A percentile compares a stretch with the other conserved stretches of the same genome.
Evolutionary conservation across 495 filamentous ascomycete species (phyloP).

Genomic region (Pseudomonodictys pantanalensis): DNA sequence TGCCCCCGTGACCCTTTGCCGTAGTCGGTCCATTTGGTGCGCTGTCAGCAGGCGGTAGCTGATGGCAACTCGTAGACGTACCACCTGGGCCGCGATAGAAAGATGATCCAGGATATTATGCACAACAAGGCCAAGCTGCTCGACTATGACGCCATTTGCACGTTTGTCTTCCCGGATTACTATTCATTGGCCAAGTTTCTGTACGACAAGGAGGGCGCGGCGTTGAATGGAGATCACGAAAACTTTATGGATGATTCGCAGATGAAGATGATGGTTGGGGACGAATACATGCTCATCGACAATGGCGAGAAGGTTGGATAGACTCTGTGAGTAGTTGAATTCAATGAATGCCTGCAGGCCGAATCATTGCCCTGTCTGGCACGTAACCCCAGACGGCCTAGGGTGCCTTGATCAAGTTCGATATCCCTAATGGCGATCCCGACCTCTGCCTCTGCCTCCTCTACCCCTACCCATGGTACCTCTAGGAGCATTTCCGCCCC

Average conservation of each 20-base stretch:
- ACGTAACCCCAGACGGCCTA: no score
- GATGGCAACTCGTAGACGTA: slow-evolving; percentile 37
- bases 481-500: no score
- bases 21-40: not conserved
- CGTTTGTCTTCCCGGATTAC: slow-evolving; percentile 46
- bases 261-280: slow-evolving; percentile 48
- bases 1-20: slow-evolving; percentile 3
- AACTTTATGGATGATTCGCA: slow-evolving; percentile 46
- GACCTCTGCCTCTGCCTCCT: not conserved
- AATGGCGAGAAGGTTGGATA: slow-evolving; percentile 37
- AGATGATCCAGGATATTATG: slow-evolving; percentile 44
- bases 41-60: not conserved
- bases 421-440: no score
- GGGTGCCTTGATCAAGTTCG: no score
- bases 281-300: slow-evolving; percentile 46
- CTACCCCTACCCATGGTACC: no score
- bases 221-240: slow-evolving; percentile 41
- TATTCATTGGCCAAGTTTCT: slow-evolving; percentile 42
- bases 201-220: slow-evolving; percentile 44
- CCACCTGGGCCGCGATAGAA: slow-evolving; percentile 42
- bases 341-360: not conserved
- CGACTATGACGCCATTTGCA: slow-evolving; percentile 46
- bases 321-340: not conserved
- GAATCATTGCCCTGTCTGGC: no score
- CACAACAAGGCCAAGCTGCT: slow-evolving; percentile 41